phyloP scores from a whole-genome alignment of 805 yeast genomes.

The Yarrowia sp. region DNA sequence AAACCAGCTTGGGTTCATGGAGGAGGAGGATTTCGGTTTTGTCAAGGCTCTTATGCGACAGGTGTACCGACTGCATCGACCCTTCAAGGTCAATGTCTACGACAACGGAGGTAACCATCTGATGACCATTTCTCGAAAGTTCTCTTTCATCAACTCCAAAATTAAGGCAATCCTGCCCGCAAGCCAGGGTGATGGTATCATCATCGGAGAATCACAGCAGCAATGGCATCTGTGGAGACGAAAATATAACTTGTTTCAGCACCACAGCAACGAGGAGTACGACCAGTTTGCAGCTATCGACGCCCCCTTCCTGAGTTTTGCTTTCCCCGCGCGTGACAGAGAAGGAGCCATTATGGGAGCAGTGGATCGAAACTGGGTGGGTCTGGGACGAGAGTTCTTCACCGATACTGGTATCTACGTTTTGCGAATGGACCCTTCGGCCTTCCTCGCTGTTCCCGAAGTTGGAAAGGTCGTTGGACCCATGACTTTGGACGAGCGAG shows the following conservation, averaged over 20 bases:
- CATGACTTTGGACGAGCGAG: conserved; percentile 75
- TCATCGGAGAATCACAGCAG: conserved; percentile 84
- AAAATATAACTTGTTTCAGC: conserved; percentile 68
- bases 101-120: conserved; percentile 39
- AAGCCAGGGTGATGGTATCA: conserved; percentile 43
- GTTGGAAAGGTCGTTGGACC: conserved; percentile 43
- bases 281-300: conserved; percentile 85
- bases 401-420: conserved; percentile 95
- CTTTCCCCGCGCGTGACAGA: conserved; percentile 70
- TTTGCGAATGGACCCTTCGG: conserved; percentile 68
- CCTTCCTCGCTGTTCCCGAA: conserved; percentile 58
- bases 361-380: conserved; percentile 93
- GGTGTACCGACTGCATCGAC: conserved; percentile 78
- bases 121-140: conserved; percentile 65
- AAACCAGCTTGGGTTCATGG: conserved; percentile 69
- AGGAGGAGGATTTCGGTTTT: conserved; percentile 74
- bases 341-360: conserved; percentile 60
- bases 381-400: conserved; percentile 85
- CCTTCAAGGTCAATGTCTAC: conserved; percentile 45
- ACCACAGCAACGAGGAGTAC: conserved; percentile 43
- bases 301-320: conserved; percentile 80
- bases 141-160: conserved; percentile 84
- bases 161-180: conserved; percentile 67
- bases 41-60: conserved; percentile 74
- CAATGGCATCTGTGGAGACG: conserved; percentile 96